Base-by-base conservation (phyloP, 768 basidiomycete species). In the Trametes cingulata region DNA sequence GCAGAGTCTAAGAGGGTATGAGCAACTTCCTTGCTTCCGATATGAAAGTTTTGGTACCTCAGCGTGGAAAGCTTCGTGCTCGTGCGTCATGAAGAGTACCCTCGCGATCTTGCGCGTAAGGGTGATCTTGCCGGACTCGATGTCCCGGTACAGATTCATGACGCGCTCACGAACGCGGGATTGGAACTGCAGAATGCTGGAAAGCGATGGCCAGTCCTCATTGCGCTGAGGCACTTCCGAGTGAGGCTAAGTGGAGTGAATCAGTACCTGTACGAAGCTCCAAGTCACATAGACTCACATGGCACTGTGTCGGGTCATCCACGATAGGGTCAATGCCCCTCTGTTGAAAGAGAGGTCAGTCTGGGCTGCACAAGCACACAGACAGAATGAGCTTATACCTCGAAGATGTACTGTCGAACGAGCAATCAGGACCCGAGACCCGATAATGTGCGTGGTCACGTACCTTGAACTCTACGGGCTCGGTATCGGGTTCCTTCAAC, bases 251-350 rank as follows among this genome's bases (percentile, higher is more conserved):
- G n/a, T n/a, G 69, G 24, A 14, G 45, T 37, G 3, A 40, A 45
- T 42, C 56, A 62, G 46, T 46, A 24, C 8, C 15, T 20, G 12
- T 25, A 13, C 24, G 19, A 12, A 22, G 27, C 36, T 1, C 25
- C 2, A 37, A 22, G 4, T 2, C 46, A 41, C 2, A 22, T 14
- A 7, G 3, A 72, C 87, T 52, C 73, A 94, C 93, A 69, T 98
- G 94, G 62, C 91, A 91, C 71, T 87, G 76, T 4, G 83, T 85
- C 0, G 94, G 93, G 67, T 97, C 91, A 60, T 97, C 91, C 24
- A 98, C 94, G 67, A 88, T 85, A 0, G 97, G 97, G 65, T 98
- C 97, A 66, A 99, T 96, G 8, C 97, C 97, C 37, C 97, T 85
- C 87, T 95, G 71, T 52, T 70, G 74, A 62, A n/a, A 74, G 25